phyloP scores from a whole-genome alignment of 257 asterid species.

The Solanum chiquidenum region DNA sequence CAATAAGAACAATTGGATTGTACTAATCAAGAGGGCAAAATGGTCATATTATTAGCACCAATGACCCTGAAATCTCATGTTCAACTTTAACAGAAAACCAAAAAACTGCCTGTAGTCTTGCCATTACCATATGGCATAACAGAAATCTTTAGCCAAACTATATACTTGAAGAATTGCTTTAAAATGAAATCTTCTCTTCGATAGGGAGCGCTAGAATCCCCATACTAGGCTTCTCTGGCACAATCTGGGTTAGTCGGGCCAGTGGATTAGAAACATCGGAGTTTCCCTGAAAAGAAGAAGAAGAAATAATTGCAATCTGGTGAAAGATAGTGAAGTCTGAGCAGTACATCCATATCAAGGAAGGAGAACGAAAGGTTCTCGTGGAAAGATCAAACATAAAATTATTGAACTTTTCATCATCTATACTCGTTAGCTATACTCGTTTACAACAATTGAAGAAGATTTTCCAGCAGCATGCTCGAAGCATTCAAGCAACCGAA shows the following conservation, averaged over 20 bases:
- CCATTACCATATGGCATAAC: not conserved
- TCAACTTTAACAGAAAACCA: not conserved
- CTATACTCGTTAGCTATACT: not conserved
- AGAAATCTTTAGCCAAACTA: not conserved
- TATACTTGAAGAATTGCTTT: not conserved
- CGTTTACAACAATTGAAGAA: not conserved
- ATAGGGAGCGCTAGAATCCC: not conserved
- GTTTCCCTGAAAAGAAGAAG: not conserved
- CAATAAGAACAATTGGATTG: not conserved
- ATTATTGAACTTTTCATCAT: not conserved
- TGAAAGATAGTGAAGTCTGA: not conserved
- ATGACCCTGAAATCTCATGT: not conserved
- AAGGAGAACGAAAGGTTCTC: not conserved
- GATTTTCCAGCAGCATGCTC: not conserved
- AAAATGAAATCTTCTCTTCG: not conserved
- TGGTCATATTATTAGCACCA: not conserved
- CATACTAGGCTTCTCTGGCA: not conserved
- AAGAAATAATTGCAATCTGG: not conserved
- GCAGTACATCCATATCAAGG: not conserved
- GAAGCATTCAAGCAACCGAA: slow-evolving; percentile 5
- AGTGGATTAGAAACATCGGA: not conserved
- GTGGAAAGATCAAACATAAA: not conserved
- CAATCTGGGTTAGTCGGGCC: not conserved
- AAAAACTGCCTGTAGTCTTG: not conserved
- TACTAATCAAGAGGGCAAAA: not conserved